Evolutionary conservation across 1,284 basidiomycete genomes (phyloP), one percentile per base, ranked within the genome.

Genomic region (Peniophora sp.): DNA sequence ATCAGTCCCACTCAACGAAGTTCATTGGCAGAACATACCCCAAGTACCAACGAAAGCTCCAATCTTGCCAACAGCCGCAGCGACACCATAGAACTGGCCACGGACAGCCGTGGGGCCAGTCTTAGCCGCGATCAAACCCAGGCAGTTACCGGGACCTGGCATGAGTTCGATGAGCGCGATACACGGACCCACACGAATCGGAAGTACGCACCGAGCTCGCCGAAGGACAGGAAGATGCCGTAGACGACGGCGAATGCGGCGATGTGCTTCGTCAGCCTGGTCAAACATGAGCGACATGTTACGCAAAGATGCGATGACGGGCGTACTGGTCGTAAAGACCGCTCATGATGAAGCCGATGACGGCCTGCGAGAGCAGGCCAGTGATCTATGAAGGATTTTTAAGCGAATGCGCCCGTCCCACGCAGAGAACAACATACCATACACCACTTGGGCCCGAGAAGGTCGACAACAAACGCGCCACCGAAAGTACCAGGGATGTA

Each of bases 41-140:
- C 83, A 91, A 46, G 83, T 88, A 36, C 91, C 88, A 51, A 85
- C 79, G 65, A 94, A 93, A 3, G 92, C 92, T 24, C 90, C 90
- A 43, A 92, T 62, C 68, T 97, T 97, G n/a, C 94, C 95, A 36
- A 92, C 64, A 3, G 92, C 94, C 43, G 94, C 94, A 3, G 90
- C 91, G 44, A 82, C 60, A 24, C 88, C 90, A 62, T 93, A 96
- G 65, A 86, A 87, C 54, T 93, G 87, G 2, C 91, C 92, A 57
- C 92, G 85, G 46, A 92, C 76, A 18, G 89, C 89, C 0, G 91
- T 93, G 1, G 92, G 89, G 51, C 87, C 83, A 2, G 75, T 79
- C 70, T 95, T 95, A 52, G 82, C 75, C 6, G 92, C 92, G 53
- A 95, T 74, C 34, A 94, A 73, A 55, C 87, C 88, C 35, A 91